These are phyloP conservation scores for Samsoniella hepiali DNA, from an alignment of 2,329 filamentous ascomycete genomes.

Conservation along the genomic window DNA sequence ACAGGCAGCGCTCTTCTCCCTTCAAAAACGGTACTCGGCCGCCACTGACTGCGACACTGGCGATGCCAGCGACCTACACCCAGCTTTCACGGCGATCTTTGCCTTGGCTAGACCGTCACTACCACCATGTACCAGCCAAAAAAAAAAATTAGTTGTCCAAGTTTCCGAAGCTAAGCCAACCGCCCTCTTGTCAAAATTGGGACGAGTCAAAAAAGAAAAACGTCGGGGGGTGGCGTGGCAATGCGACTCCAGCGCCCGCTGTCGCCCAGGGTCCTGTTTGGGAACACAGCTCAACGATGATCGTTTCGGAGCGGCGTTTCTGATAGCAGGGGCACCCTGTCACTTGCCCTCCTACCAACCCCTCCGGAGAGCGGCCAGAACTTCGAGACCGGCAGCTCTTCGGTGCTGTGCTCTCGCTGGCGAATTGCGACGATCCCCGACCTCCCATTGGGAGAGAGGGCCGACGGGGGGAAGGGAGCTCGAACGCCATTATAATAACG, in stretches of 20 bases:
- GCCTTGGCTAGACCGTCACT: not conserved
- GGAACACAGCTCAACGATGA: constrained; percentile 4
- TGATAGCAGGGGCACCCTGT: not conserved
- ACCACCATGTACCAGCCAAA: not conserved
- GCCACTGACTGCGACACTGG: not conserved
- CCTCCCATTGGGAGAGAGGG: not conserved
- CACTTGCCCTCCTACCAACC: too few relatives aligned
- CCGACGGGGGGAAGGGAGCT: not conserved
- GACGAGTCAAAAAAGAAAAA: not conserved
- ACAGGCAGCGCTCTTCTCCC: not conserved
- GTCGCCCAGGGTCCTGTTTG: not conserved
- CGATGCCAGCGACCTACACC: not conserved
- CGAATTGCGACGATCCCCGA: not conserved
- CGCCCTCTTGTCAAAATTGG: not conserved
- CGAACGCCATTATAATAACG: too few relatives aligned
- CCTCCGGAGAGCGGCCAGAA: not conserved
- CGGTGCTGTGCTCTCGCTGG: not conserved
- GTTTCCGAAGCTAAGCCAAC: not conserved
- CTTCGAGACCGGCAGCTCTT: not conserved
- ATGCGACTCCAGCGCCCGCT: not conserved
- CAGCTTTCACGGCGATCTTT: not conserved
- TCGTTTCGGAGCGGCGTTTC: not conserved
- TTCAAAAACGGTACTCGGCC: not conserved
- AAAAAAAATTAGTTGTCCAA: not conserved
- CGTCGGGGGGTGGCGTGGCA: not conserved